Percentiles rank a stretch among this genome's conserved stretches.
Evolutionary conservation across 345 rosid species (phyloP).

Genomic region (Populus ilicifolia): DNA sequence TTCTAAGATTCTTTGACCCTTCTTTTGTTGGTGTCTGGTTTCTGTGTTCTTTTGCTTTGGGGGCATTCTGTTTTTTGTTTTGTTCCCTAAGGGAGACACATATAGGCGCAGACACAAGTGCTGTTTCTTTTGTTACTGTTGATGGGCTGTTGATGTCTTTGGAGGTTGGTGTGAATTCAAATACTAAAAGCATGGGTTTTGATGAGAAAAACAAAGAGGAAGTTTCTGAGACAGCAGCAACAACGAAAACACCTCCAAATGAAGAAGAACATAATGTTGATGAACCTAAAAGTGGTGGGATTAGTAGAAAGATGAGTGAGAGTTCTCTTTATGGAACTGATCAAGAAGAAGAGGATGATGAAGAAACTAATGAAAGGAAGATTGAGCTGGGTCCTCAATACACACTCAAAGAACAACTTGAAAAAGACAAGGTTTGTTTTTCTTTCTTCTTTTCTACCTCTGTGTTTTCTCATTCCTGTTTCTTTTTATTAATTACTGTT

Average conservation of each 20-base stretch:
- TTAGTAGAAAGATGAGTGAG: slow-evolving; percentile 37
- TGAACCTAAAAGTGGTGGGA: slow-evolving; percentile 20
- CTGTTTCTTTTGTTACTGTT: slow-evolving; percentile 10
- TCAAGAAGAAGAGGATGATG: slow-evolving; percentile 44
- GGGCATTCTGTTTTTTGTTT: neutral
- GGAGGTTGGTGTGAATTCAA: slow-evolving; percentile 35
- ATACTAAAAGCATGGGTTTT: slow-evolving; percentile 38
- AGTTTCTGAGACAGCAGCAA: slow-evolving; percentile 20
- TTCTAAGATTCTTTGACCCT: slow-evolving; percentile 15
- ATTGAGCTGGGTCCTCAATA: slow-evolving; percentile 61
- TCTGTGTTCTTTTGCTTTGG: neutral
- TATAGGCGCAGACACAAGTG: neutral
- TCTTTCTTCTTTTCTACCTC: neutral
- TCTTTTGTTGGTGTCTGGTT: neutral
- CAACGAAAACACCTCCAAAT: slow-evolving; percentile 17
- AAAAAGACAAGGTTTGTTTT: slow-evolving; percentile 60
- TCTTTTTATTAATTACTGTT: neutral
- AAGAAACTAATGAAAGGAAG: slow-evolving; percentile 47
- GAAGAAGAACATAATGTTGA: slow-evolving; percentile 15
- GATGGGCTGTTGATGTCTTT: slow-evolving; percentile 43
- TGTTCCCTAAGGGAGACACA: neutral
- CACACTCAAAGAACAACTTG: slow-evolving; percentile 60
- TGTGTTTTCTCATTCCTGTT: neutral
- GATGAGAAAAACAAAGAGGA: slow-evolving; percentile 30
- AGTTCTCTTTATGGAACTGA: slow-evolving; percentile 39